Evolutionary conservation across 108 stramenopile species (phyloP), one percentile per base, ranked within the genome.

Genomic region (Aurantiochytrium sp.): DNA sequence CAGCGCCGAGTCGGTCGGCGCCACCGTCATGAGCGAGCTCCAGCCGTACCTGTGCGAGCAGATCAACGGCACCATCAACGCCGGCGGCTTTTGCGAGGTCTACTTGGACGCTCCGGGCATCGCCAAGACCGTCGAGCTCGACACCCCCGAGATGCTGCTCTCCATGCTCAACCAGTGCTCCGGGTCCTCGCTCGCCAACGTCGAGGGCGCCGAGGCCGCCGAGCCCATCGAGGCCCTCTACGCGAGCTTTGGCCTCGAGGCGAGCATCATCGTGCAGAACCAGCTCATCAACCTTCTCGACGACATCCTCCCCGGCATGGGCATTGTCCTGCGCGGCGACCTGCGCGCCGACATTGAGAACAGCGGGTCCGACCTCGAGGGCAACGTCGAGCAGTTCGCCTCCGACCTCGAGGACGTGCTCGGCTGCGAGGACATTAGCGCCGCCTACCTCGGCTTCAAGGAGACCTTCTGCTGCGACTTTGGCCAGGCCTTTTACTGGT

Each of bases 391-490:
- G 24, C 12, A 41, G 12, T 30, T 81, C 39, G 45, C 42, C 12
- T 6, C 50, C 6, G 39, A 81, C 27, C 45, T 81, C 39, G 45
- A 81, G 42, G 30, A 12, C 36, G 73, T 30, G 6, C 45, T 81
- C 2, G 73, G 73, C 39, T 81, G 73, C 73, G 39, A 41, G 15
- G 45, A 41, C 27, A 12, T 81, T n/a, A 48, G 30, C 45, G n/a
- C 39, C 30, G 73, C 73, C 6, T 81, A 81, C 45, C 8, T 27
- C 8, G 45, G 73, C 45, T n/a, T 81, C 73, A 41, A 81, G 45
- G 73, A 81, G 2, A 81, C 42, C 4, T 81, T 81, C 24, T 81
- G 73, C 4, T 81, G 73, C 45, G 73, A 81, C 0, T 81, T 81
- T 30, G 39, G 42, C 2, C 73, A 48, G 32, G 39, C 73, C 15